These are phyloP conservation scores for Penicillium steckii DNA, from an alignment of 495 filamentous ascomycete genomes.

Conservation along the genomic window DNA sequence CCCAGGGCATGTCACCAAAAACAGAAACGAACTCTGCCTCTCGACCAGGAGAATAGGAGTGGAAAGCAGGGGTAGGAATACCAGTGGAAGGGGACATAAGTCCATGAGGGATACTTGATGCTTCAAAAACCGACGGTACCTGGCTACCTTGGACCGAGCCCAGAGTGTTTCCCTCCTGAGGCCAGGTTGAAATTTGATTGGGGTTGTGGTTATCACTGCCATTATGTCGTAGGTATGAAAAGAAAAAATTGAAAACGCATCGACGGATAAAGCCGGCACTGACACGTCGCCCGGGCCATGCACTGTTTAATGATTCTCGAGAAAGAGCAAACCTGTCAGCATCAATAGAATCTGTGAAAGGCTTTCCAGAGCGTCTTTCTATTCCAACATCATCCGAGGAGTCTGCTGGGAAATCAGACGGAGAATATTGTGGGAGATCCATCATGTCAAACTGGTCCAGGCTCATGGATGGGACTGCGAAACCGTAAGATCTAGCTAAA, in stretches of 20 bases:
- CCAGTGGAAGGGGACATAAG: too few relatives aligned
- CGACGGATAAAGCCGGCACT: constrained; percentile 5
- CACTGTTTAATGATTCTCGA: not conserved
- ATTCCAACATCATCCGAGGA: not conserved
- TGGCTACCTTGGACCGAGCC: too few relatives aligned
- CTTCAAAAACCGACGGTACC: too few relatives aligned
- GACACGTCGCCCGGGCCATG: not conserved
- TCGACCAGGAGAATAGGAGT: too few relatives aligned
- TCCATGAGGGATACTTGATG: too few relatives aligned
- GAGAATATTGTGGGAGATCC: not conserved
- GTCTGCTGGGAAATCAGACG: constrained; percentile 1
- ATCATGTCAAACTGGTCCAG: not conserved
- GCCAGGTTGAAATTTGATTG: too few relatives aligned
- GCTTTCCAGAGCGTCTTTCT: constrained; percentile 4
- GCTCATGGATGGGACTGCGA: not conserved
- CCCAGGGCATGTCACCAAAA: too few relatives aligned
- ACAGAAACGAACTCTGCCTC: too few relatives aligned
- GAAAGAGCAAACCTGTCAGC: constrained; percentile 9
- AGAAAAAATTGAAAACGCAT: constrained; percentile 8
- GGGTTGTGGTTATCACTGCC: too few relatives aligned
- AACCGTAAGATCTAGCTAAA: not conserved
- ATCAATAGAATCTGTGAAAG: constrained; percentile 8
- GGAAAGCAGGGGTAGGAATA: too few relatives aligned
- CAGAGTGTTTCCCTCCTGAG: too few relatives aligned
- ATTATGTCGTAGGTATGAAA: not conserved